These are phyloP conservation scores for Cerioporus squamosus DNA, from an alignment of 1,284 basidiomycete species.

Conservation along the genomic window DNA sequence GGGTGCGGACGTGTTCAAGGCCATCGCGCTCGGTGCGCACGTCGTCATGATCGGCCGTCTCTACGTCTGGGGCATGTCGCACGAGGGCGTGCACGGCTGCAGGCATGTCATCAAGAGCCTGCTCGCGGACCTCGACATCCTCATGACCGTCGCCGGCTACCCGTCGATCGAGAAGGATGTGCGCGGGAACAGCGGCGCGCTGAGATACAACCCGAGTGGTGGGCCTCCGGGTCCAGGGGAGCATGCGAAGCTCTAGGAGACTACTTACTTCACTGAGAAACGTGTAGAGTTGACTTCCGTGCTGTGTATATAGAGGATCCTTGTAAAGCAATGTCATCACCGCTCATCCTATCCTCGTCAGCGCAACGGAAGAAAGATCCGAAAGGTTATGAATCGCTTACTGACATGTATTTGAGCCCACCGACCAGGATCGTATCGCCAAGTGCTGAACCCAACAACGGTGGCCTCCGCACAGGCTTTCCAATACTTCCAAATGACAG, in stretches of 20 bases:
- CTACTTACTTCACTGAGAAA: no score
- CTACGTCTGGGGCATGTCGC: slow-evolving; percentile 56
- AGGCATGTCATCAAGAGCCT: slow-evolving; percentile 64
- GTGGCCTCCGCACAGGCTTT: no score
- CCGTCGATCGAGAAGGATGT: slow-evolving; percentile 45
- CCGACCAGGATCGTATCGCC: no score
- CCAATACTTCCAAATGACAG: no score
- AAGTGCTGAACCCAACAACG: no score
- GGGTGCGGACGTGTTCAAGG: slow-evolving; percentile 63
- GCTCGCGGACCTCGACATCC: slow-evolving; percentile 64
- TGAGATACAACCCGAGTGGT: slow-evolving; percentile 44
- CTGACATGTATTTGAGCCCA: no score
- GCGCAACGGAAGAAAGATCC: no score
- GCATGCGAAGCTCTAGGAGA: slow-evolving; percentile 42
- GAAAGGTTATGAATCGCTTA: no score
- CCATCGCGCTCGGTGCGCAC: slow-evolving; percentile 52
- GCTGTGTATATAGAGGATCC: no score
- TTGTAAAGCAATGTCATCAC: no score
- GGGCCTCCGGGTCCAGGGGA: slow-evolving; percentile 40
- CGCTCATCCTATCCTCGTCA: no score
- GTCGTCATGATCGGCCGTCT: slow-evolving; percentile 50
- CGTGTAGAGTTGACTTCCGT: no score
- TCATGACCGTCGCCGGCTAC: slow-evolving; percentile 55
- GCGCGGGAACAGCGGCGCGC: slow-evolving; percentile 37
- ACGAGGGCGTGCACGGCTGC: slow-evolving; percentile 51